phyloP scores from a whole-genome alignment of 2,329 filamentous ascomycete genomes.

The Ascochyta viciae-villosae region DNA sequence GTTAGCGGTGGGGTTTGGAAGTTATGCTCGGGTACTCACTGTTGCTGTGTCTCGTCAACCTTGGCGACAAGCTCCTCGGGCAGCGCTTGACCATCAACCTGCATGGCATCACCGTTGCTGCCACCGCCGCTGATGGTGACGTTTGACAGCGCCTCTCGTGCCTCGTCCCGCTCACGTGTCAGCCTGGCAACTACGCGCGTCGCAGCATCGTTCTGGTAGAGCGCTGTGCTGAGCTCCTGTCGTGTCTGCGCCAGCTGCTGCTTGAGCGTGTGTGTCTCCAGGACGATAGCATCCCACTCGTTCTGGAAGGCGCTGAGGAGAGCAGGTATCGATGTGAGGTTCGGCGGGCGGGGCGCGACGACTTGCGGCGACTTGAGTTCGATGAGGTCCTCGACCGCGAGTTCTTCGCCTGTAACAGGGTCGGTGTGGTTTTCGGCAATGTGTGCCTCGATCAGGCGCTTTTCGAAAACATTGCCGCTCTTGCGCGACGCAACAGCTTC shows the following conservation, averaged over 20 bases:
- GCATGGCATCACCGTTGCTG: constrained; percentile 81
- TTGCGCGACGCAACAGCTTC: constrained; percentile 94
- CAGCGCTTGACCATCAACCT: constrained; percentile 81
- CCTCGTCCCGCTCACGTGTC: constrained; percentile 91
- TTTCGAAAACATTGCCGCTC: constrained; percentile 93
- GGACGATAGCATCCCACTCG: constrained; percentile 93
- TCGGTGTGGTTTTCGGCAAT: constrained; percentile 93
- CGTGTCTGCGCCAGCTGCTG: constrained; percentile 89
- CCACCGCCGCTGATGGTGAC: constrained; percentile 73
- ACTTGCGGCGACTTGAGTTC: constrained; percentile 83
- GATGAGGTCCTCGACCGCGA: constrained; percentile 84
- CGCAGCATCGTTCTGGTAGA: constrained; percentile 98
- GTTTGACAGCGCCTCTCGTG: constrained; percentile 84
- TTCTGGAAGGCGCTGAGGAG: constrained; percentile 95
- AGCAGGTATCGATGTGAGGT: constrained; percentile 93
- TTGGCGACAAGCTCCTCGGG: constrained; percentile 73
- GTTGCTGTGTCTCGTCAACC: constrained; percentile 81
- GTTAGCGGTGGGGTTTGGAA: constrained; percentile 27
- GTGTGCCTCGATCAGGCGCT: constrained; percentile 92
- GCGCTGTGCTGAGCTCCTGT: constrained; percentile 89
- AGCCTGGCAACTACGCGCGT: constrained; percentile 90
- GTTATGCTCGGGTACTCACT: constrained; percentile 61
- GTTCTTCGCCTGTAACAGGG: constrained; percentile 84
- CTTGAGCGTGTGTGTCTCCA: constrained; percentile 90
- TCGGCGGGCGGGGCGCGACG: constrained; percentile 88